phyloP scores from a whole-genome alignment of 148 eudicot species.

The Rheum nobile region DNA sequence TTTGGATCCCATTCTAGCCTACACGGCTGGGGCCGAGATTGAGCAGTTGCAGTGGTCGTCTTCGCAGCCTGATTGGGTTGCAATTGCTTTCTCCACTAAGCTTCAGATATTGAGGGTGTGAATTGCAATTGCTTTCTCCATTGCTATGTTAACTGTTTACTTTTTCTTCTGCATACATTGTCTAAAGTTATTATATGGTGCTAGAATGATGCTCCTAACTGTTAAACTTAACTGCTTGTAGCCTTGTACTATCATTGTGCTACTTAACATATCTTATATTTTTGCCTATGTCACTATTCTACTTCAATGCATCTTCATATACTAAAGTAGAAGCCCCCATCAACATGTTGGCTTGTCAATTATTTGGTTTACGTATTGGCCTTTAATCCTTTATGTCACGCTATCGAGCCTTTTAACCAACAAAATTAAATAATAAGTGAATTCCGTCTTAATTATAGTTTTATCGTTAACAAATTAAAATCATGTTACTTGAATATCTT shows the following conservation, averaged over 20 bases:
- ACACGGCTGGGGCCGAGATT: constrained; percentile 93
- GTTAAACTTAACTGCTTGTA: neutral
- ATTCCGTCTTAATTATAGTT: too few species aligned
- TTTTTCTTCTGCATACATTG: neutral
- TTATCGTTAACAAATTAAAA: too few species aligned
- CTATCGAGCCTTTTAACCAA: too few species aligned
- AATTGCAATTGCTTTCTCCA: too few species aligned
- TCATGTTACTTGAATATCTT: too few species aligned
- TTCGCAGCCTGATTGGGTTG: constrained; percentile 98
- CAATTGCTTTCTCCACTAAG: constrained; percentile 85
- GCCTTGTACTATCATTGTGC: neutral
- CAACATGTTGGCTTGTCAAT: too few species aligned
- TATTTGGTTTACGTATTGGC: too few species aligned
- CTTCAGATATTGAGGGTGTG: constrained; percentile 85
- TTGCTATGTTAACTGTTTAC: neutral
- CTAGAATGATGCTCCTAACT: neutral
- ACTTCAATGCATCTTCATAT: too few species aligned
- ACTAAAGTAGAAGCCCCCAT: too few species aligned
- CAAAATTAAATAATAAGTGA: too few species aligned
- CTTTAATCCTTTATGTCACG: too few species aligned
- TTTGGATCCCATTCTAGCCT: constrained; percentile 87
- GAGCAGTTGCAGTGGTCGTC: constrained; percentile 99
- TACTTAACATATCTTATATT: neutral
- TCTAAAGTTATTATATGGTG: neutral
- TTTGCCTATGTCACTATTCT: neutral